A percentile compares a stretch with the other conserved stretches of the same genome.
These are phyloP conservation scores for Candida patagonica DNA, from an alignment of 805 yeast species.

Conservation along the genomic window DNA sequence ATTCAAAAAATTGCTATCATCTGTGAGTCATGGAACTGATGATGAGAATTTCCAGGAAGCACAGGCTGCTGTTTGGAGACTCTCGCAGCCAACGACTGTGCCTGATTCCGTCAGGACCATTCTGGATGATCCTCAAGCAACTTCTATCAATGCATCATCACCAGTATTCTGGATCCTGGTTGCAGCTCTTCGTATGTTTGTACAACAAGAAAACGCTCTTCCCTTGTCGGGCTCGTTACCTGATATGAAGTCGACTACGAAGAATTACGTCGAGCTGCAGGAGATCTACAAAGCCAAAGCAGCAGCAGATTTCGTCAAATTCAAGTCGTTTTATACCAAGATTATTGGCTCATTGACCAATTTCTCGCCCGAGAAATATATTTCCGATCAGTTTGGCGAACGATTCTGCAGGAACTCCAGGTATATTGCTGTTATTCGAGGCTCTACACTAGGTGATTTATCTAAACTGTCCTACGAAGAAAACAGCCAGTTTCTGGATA, in stretches of 20 bases:
- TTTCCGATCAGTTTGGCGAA: slow-evolving; percentile 31
- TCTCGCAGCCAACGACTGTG: slow-evolving; percentile 27
- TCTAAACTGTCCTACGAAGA: background rate
- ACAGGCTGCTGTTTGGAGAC: slow-evolving; percentile 34
- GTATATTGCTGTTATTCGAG: slow-evolving; percentile 41
- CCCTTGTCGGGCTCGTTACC: slow-evolving; percentile 73
- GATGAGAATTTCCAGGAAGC: slow-evolving; percentile 48
- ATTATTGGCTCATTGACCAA: slow-evolving; percentile 26
- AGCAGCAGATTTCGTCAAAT: slow-evolving; percentile 34
- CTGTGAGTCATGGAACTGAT: slow-evolving; percentile 29
- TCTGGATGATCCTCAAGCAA: slow-evolving; percentile 5
- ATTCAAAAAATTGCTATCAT: slow-evolving; percentile 30
- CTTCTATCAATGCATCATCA: background rate
- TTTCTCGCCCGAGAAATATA: slow-evolving; percentile 18
- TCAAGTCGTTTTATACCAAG: slow-evolving; percentile 30
- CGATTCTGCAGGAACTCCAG: slow-evolving; percentile 57
- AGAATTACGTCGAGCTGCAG: slow-evolving; percentile 49
- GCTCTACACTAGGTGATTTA: slow-evolving; percentile 23
- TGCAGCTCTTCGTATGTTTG: slow-evolving; percentile 45
- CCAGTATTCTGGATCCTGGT: slow-evolving; percentile 53
- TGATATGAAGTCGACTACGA: slow-evolving; percentile 80
- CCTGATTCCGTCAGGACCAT: slow-evolving; percentile 14
- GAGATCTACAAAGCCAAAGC: slow-evolving; percentile 50
- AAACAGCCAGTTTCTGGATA: slow-evolving; percentile 14
- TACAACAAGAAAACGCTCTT: slow-evolving; percentile 31